Evolutionary conservation across 1,139 yeast genomes (phyloP), one percentile per base, ranked within the genome.

Genomic region (Hyphopichia fennica): DNA sequence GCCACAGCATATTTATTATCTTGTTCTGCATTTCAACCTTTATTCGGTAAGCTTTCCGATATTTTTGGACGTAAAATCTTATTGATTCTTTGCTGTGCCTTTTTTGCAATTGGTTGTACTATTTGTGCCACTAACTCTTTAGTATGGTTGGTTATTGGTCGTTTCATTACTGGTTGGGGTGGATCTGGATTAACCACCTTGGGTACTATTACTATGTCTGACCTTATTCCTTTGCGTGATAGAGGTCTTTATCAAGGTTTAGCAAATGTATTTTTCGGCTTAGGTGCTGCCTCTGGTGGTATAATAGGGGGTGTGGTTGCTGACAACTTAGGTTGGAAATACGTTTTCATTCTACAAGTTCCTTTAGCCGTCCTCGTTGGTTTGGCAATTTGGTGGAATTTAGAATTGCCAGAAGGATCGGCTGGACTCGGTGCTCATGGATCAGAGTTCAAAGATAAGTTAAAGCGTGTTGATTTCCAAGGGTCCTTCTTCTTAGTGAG

Each of bases 41-140:
- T 90, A 19, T 88, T 84, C 52, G 96, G 96, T 19, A 89, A 88
- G 56, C 63, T 90, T 28, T 84, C 95, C 3, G 96, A 89, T 54
- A 87, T 89, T 35, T 88, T 84, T 60, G 96, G 96, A 17, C 75
- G 96, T 52, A 85, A 79, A 55, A 58, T 53, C 41, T 55, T 65
- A 18, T 56, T 73, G 18, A 46, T 72, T 15, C 45, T 62, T 11
- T 73, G 78, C 52, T 58, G 68, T 28, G 48, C 51, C 1, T 54
- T 71, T 35, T 73, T 73, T 50, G 64, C 65, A 9, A 35, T 68
- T 9, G 78, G 79, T 0, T 73, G 79, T 47, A 45, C 57, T 14
- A 63, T 73, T 39, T 69, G 76, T 48, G 67, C 62, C 2, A 68
- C 78, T 3, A 60, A 63, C 42, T 65, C 75, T 4, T 62, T 77